Evolutionary conservation across 2,329 filamentous ascomycete genomes (phyloP), one percentile per base, ranked within the genome.

Genomic region (Ophiostoma ulmi): DNA sequence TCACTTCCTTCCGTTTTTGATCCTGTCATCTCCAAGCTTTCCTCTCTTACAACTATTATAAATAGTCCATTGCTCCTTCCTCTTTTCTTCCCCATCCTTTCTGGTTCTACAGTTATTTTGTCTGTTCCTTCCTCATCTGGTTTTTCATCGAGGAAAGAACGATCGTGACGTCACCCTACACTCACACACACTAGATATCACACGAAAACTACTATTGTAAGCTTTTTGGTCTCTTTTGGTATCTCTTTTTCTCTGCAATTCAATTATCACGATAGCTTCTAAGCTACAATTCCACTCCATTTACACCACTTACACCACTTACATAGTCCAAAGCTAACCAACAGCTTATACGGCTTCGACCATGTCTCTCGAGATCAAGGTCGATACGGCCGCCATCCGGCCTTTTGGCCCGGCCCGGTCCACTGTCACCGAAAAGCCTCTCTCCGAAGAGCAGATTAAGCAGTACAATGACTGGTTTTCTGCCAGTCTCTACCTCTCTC

Each of bases 401-500:
- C 82, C 89, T 8, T 92, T 86, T 76, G 90, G 90, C 75, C 78
- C 81, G 69, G 89, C 90, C 76, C 86, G 89, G 69, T 88, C 89
- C 36, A 91, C 89, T 0, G 77, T 91, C 75, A 81, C 85, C 78
- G 85, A 84, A 75, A 80, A 83, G 72, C 89, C 90, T 13, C 84
- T 93, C 70, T 86, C 83, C 72, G 77, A 85, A 22, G 88, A 91
- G 64, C 90, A 93, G 73, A 78, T 93, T 71, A 83, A 85, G 73
- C 87, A 90, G 78, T 89, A 88, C 79, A 88, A 89, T 76, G 87
- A 89, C 75, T 93, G 89, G 79, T 93, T 92, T 82, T 86, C 88
- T 73, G 90, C 90, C 70, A 90, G 88, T 74, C 81, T 92, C 77
- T 93, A 93, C 77, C 85, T 93, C 68, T 90, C 89, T 74, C 80